These are phyloP conservation scores for Penicillium robsamsonii DNA, from an alignment of 495 filamentous ascomycete genomes.

Conservation along the genomic window DNA sequence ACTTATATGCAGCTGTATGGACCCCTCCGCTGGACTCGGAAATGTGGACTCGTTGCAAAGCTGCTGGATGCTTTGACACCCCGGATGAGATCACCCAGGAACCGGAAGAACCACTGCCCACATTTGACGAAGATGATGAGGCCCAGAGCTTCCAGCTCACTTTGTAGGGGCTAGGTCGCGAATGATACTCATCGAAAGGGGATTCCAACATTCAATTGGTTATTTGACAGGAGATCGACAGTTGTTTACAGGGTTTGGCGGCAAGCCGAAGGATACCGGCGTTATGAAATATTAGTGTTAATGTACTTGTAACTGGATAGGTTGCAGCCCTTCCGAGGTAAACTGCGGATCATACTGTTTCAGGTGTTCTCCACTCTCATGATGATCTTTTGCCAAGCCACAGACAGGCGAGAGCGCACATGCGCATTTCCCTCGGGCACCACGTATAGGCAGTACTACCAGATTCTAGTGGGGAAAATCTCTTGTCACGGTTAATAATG, in stretches of 20 bases:
- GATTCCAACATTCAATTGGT: constrained; percentile 5
- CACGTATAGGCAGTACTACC: constrained; percentile 14
- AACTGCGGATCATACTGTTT: constrained; percentile 28
- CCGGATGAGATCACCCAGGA: constrained; percentile 23
- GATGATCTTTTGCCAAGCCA: constrained; percentile 23
- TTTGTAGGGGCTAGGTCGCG: constrained; percentile 24
- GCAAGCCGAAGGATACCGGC: constrained; percentile 17
- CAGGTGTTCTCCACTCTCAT: constrained; percentile 26
- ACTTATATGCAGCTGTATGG: constrained; percentile 47
- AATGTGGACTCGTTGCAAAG: constrained; percentile 42
- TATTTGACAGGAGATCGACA: constrained; percentile 6
- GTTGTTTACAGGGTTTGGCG: constrained; percentile 2
- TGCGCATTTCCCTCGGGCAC: constrained; percentile 9
- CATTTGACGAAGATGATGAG: constrained; percentile 45
- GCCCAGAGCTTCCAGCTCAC: constrained; percentile 44
- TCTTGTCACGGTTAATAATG: not conserved
- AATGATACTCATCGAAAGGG: not conserved
- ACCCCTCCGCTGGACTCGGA: constrained; percentile 41
- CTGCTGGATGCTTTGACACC: constrained; percentile 38
- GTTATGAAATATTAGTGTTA: constrained; percentile 17
- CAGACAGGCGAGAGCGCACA: constrained; percentile 18
- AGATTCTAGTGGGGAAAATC: not conserved
- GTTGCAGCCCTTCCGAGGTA: not conserved
- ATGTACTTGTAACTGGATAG: constrained; percentile 7
- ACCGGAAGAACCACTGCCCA: constrained; percentile 31